Evolutionary conservation across 192 early-diverging fungal genomes (phyloP), one percentile per base, ranked within the genome.

Genomic region (Coemansia interrupta): DNA sequence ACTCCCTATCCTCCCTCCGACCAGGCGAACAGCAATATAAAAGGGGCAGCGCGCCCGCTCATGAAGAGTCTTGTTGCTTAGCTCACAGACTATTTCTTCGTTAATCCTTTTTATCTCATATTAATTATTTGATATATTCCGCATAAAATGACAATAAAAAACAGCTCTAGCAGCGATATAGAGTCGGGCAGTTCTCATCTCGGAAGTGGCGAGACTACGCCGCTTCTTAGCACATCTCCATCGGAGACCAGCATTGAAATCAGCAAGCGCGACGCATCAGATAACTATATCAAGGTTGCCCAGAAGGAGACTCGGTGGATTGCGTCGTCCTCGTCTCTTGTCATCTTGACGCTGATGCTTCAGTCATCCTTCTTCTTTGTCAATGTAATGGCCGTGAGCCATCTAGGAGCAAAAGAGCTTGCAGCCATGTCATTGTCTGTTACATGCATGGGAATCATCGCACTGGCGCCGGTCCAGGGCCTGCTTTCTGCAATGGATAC

Each of bases 351-450:
- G 5, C 83, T 83, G 55, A 41, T 88, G 15, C 63, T 90, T 14
- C 83, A 88, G 48, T 81, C 82, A 17, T 83, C 83, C 17, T 67
- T 90, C 44, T 80, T 85, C 56, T 61, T 87, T 56, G 80, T 82
- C 32, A 86, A 82, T 68, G 74, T 86, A 7, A 66, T 88, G 36
- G 67, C 80, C 1, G 71, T 87, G 11, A 83, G 88, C 28, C 86
- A 85, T 48, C 57, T 87, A 17, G 81, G 72, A 10, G 58, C 72
- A 17, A 38, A 56, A 66, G 81, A 87, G 66, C 71, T 89, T 46
- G 85, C 86, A 7, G 84, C 85, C 0, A 81, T 85, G 18, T 79
- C 87, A 0, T 61, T 89, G 14, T 80, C 82, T 0, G 80, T 83
- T 15, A 88, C 85, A 72, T 87, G 82, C 54, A 85, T 83, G 22